Base-by-base conservation (phyloP, 2,329 filamentous ascomycete species). In the Emericellopsis cladophorae region DNA sequence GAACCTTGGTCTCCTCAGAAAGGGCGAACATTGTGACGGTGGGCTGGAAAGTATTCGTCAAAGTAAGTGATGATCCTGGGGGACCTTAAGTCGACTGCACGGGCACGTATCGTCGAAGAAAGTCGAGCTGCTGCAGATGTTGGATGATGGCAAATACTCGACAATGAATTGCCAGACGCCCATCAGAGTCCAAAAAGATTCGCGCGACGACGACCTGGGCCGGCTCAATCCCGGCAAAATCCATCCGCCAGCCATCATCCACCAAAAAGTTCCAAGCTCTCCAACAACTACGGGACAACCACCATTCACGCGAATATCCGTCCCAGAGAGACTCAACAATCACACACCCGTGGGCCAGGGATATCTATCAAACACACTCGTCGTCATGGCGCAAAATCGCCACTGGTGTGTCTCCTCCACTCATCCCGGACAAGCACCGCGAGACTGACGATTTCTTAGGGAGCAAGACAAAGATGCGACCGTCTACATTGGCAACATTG, bases 381-480 rank as follows among this genome's bases (percentile, higher is more conserved):
- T 55, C 60, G 68, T 48, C 43, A 87, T 87, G 77, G 79, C 66
- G 72, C 79, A 68, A 72, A 67, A 67, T 48, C 62, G 83, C 56
- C 85, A 90, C 65, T 92, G 84, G 83, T 84, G 72, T 50, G 67
- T 36, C 7, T 11, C 24, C 37, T 5, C 18, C 37, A 9, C 18
- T 7, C 21, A 37, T 14, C 8, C 9, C 32, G 3, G 9, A 35
- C n/a, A 14, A 15, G 18, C n/a, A 5, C 11, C 12, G 10, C 23
- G 16, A 12, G 31, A 45, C 11, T 33, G 32, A 35, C 32, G n/a
- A 12, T 8, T 40, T 41, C n/a, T 15, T 49, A 89, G 84, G 85
- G 87, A 95, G 60, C 90, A 96, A 70, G 90, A 96, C 65, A 95
- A 95, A 64, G 90, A 96, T 65, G 88, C 88, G 51, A 96, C 92